These are phyloP conservation scores for Xylaria sp. DNA, from an alignment of 2,329 filamentous ascomycete species.

Conservation along the genomic window DNA sequence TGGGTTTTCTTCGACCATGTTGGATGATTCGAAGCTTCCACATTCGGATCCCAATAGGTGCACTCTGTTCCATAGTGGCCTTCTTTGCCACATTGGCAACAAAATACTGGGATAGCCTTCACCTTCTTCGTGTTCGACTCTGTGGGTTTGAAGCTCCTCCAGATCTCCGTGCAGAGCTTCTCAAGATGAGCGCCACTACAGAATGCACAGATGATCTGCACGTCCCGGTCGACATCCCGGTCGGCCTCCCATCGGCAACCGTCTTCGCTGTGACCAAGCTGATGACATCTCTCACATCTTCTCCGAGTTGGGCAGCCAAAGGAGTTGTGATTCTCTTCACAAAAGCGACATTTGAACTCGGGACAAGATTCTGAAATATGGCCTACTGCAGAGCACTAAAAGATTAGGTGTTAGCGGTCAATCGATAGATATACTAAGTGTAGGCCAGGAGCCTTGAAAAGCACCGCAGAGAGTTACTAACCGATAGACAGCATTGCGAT, in stretches of 20 bases:
- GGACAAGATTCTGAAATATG: conserved; percentile 45
- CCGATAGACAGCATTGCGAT: conserved; percentile 43
- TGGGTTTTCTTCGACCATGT: conserved; percentile 51
- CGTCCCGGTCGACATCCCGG: conserved; percentile 46
- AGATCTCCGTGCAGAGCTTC: conserved; percentile 53
- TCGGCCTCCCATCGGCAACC: conserved; percentile 53
- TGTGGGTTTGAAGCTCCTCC: conserved; percentile 49
- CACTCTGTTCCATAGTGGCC: conserved; percentile 57
- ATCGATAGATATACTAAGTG: background rate
- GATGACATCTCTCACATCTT: conserved; percentile 55
- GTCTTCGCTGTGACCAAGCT: conserved; percentile 52
- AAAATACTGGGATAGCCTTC: conserved; percentile 45
- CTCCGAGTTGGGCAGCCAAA: conserved; percentile 46
- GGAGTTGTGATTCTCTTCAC: conserved; percentile 43
- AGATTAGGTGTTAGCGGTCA: background rate
- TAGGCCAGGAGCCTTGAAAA: background rate
- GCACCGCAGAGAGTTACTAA: background rate
- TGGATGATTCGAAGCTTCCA: conserved; percentile 31
- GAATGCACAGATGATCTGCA: conserved; percentile 49
- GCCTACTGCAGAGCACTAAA: conserved; percentile 41
- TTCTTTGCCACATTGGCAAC: conserved; percentile 50
- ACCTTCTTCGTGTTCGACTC: conserved; percentile 43
- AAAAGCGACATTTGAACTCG: conserved; percentile 44
- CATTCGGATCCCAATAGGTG: conserved; percentile 26
- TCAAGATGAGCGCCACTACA: conserved; percentile 59